These are phyloP conservation scores for Pleurotus pulmonarius DNA, from an alignment of 768 basidiomycete genomes.

Conservation along the genomic window DNA sequence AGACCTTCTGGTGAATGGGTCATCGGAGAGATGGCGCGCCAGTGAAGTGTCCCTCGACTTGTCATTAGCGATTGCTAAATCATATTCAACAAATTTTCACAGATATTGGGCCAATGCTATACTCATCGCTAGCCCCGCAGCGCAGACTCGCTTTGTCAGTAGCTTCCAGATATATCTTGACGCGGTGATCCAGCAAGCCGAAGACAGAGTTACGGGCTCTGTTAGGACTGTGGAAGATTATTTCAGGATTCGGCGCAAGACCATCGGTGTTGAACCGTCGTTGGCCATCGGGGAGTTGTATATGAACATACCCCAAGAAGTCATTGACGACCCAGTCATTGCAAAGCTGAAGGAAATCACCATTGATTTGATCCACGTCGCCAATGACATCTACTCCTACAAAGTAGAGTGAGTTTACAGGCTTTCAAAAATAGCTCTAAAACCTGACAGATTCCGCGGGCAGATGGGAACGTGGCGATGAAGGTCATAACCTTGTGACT, in stretches of 20 bases:
- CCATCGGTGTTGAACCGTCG: conserved; percentile 35
- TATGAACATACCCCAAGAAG: conserved; percentile 17
- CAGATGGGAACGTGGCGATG: conserved; percentile 19
- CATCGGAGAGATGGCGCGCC: conserved; percentile 33
- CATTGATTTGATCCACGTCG: too few relatives aligned
- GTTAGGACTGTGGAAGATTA: conserved; percentile 38
- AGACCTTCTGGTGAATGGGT: conserved; percentile 32
- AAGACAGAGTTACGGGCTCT: conserved; percentile 26
- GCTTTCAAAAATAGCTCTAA: too few relatives aligned
- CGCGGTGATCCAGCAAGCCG: conserved; percentile 36
- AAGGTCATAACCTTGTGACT: conserved; percentile 40
- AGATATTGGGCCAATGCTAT: conserved; percentile 33
- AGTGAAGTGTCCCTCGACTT: conserved; percentile 25
- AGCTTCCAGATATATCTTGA: conserved; percentile 30
- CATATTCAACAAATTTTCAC: background rate
- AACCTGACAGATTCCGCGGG: too few relatives aligned
- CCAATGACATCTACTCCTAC: too few relatives aligned
- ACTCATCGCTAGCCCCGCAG: conserved; percentile 12
- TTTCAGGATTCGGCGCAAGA: conserved; percentile 34
- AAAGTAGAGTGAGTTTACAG: too few relatives aligned
- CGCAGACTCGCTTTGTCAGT: conserved; percentile 31
- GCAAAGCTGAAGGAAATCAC: too few relatives aligned
- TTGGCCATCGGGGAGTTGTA: conserved; percentile 32
- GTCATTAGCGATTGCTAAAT: background rate
- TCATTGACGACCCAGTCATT: too few relatives aligned